phyloP scores from a whole-genome alignment of 1,284 basidiomycete species.

The Moesziomyces sp. region DNA sequence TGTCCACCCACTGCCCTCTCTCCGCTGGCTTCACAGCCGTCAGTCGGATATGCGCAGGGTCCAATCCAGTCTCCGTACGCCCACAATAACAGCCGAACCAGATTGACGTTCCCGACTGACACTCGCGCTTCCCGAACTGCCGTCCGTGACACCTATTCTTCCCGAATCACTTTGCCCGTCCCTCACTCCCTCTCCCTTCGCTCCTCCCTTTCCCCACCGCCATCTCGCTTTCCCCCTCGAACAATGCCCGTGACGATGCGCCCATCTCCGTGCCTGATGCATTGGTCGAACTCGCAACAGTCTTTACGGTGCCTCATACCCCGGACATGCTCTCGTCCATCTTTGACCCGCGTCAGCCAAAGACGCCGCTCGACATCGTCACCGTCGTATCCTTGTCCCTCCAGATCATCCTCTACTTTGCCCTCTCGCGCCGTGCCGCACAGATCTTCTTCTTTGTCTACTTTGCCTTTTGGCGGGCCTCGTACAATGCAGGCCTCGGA shows the following conservation, averaged over 20 bases:
- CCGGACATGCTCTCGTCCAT: constrained; percentile 92
- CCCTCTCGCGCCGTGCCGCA: constrained; percentile 70
- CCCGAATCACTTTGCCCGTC: neutral
- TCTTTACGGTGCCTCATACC: constrained; percentile 93
- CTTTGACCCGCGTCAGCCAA: constrained; percentile 86
- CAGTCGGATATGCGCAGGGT: neutral
- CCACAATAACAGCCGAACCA: neutral
- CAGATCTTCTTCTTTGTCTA: constrained; percentile 79
- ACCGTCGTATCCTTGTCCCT: constrained; percentile 81
- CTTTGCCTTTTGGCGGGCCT: constrained; percentile 91
- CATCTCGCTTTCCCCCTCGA: neutral
- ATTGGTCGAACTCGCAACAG: constrained; percentile 64
- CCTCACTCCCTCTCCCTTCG: neutral
- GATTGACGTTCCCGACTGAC: neutral
- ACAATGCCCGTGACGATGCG: too few relatives aligned
- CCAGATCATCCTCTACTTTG: constrained; percentile 82
- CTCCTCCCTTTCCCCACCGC: neutral
- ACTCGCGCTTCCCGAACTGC: neutral
- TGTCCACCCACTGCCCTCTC: neutral
- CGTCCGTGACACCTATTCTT: neutral
- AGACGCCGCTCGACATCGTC: constrained; percentile 89
- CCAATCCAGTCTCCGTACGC: neutral
- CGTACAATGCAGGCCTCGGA: constrained; percentile 92
- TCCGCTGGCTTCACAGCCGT: neutral
- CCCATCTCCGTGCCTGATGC: neutral